Conservation (phyloP, 2,329 filamentous ascomycete genomes). For the Beauveria pseudobassiana region DNA sequence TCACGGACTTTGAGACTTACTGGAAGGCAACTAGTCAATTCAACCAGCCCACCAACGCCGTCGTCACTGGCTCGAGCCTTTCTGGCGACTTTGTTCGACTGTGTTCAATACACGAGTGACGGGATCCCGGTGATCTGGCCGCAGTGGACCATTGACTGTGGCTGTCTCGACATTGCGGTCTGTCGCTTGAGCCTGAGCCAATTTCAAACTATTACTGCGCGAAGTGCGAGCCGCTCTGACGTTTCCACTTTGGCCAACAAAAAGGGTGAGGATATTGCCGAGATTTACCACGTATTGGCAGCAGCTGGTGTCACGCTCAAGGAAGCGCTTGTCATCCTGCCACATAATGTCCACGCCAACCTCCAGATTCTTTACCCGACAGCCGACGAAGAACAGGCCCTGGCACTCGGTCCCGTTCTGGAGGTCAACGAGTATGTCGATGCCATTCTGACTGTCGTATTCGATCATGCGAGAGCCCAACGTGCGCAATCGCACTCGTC, state of each 20-base stretch:
- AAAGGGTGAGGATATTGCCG: constrained; percentile 48
- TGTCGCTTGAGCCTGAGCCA: constrained; percentile 69
- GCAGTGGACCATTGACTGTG: constrained; percentile 68
- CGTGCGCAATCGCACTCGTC: constrained; percentile 49
- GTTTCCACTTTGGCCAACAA: constrained; percentile 37
- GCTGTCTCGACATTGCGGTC: constrained; percentile 73
- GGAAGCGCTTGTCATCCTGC: constrained; percentile 68
- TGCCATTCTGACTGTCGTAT: constrained; percentile 74
- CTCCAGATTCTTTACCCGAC: constrained; percentile 88
- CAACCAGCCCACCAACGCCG: constrained; percentile 69
- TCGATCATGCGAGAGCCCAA: constrained; percentile 75
- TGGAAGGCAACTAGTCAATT: constrained; percentile 97
- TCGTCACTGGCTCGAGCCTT: constrained; percentile 90
- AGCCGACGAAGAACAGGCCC: constrained; percentile 58
- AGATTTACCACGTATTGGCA: constrained; percentile 65
- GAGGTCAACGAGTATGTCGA: constrained; percentile 87
- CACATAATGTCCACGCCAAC: constrained; percentile 76
- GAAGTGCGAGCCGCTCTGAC: constrained; percentile 34
- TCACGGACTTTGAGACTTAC: constrained; percentile 97
- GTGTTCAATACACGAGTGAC: constrained; percentile 87
- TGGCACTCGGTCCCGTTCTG: constrained; percentile 64
- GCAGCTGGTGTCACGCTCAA: constrained; percentile 72
- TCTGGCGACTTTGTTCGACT: constrained; percentile 92
- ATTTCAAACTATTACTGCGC: constrained; percentile 49
- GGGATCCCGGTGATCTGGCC: constrained; percentile 83